Evolutionary conservation across 1,139 yeast species (phyloP).

Genomic region (Candida sanyaensis): DNA sequence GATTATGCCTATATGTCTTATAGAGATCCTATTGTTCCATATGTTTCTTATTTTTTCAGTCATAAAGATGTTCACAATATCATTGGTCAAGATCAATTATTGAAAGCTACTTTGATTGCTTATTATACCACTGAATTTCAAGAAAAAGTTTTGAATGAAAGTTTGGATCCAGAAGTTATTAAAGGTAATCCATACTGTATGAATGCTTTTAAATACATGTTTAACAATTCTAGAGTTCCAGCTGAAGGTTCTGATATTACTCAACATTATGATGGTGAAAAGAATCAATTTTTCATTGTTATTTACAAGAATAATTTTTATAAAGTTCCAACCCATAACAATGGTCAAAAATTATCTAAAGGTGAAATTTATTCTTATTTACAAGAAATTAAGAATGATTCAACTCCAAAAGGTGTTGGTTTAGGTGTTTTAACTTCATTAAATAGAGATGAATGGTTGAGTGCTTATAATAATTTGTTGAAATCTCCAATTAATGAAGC

Average conservation of each 20-base stretch:
- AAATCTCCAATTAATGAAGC: slow-evolving; percentile 58
- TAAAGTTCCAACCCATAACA: slow-evolving; percentile 70
- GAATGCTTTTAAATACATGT: slow-evolving; percentile 92
- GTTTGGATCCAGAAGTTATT: slow-evolving; percentile 76
- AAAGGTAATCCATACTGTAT: slow-evolving; percentile 85
- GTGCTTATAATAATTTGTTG: slow-evolving; percentile 58
- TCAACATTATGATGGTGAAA: slow-evolving; percentile 45
- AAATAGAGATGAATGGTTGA: slow-evolving; percentile 83
- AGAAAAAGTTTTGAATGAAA: slow-evolving; percentile 56
- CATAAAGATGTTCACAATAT: slow-evolving; percentile 67
- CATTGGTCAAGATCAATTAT: slow-evolving; percentile 69
- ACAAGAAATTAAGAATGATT: slow-evolving; percentile 46
- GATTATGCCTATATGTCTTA: slow-evolving; percentile 89
- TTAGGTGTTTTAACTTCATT: slow-evolving; percentile 82
- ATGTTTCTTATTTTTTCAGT: slow-evolving; percentile 85
- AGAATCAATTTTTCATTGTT: slow-evolving; percentile 73
- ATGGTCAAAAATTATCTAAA: slow-evolving; percentile 58
- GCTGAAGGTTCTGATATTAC: slow-evolving; percentile 60
- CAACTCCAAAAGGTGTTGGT: slow-evolving; percentile 45
- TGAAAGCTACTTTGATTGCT: slow-evolving; percentile 69
- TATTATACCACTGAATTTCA: slow-evolving; percentile 57
- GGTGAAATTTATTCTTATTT: slow-evolving; percentile 70
- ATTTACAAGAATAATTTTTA: slow-evolving; percentile 79
- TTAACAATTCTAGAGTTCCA: slow-evolving; percentile 86
- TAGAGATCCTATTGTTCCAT: slow-evolving; percentile 92